Conservation (phyloP, 1,139 yeast species). For the Candida sp. region DNA sequence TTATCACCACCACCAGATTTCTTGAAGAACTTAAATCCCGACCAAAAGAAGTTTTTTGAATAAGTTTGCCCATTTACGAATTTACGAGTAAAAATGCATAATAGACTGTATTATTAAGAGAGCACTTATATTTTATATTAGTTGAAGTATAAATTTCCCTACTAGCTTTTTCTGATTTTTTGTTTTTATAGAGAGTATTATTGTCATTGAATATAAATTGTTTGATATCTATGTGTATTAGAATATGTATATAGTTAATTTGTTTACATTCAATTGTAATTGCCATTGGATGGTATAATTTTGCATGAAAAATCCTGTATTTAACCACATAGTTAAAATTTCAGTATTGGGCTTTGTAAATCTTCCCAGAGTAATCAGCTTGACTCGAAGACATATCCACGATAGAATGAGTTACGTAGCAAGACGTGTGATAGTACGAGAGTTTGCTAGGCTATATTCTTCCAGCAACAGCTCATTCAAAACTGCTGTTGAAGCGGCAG, state of each 20-base stretch:
- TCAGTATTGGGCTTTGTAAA: not conserved
- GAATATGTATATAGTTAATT: not conserved
- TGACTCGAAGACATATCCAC: not conserved
- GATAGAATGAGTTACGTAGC: not conserved
- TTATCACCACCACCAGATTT: conserved; percentile 80
- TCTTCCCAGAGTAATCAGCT: not conserved
- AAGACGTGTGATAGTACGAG: not conserved
- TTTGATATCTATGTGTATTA: too few relatives aligned
- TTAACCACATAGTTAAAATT: not conserved
- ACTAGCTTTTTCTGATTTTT: not conserved
- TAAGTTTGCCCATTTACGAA: not conserved
- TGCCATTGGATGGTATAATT: too few relatives aligned
- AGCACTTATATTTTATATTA: too few relatives aligned
- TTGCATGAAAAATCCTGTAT: not conserved
- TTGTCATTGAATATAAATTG: not conserved
- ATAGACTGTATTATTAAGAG: not conserved
- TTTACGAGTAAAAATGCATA: not conserved
- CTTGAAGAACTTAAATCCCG: conserved; percentile 46
- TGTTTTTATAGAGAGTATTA: not conserved
- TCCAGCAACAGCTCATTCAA: conserved; percentile 19
- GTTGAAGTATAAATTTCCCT: too few relatives aligned
- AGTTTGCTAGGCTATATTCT: conserved; percentile 1
- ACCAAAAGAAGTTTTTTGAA: conserved; percentile 28
- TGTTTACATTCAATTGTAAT: not conserved
- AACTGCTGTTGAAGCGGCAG: conserved; percentile 75